Base-by-base conservation (phyloP, 352 stramenopile species). In the Phytophthora capsici region DNA sequence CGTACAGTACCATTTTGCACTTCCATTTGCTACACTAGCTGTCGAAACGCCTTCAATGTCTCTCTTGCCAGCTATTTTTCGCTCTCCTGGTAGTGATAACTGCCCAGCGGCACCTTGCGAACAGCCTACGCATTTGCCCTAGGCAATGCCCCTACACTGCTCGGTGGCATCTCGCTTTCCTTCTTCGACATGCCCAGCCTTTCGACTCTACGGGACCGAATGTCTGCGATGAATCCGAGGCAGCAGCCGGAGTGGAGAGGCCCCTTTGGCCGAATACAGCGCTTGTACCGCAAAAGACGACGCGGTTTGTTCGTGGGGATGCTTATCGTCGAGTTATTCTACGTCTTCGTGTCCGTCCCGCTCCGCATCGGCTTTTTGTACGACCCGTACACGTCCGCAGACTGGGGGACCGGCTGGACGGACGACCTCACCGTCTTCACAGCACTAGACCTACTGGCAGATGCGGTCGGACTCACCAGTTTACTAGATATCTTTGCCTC, bases 281-380 rank as follows among this genome's bases (percentile, higher is more conserved):
- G 22, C 10, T 60, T 67, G 23, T 89, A 56, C 34, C 44, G 48
- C 22, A 60, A 48, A 10, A 57, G 41, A 36, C 58, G 47, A 14
- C 71, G 71, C 10, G 44, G 34, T 5, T 43, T 75, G 34, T 78
- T 78, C 40, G 34, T 75, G 13, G 49, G 62, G 25, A 56, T 78
- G 52, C 46, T 75, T 13, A 46, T 75, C 8, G 37, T 50, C 17
- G 71, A 78, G 50, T 59, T 82, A 48, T 30, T 84, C 19, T 93
- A 93, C 69, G 57, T 83, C 17, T 69, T 88, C 32, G 16, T 82
- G 20, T 90, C 73, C 13, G 56, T 93, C 4, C 84, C 82, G 14
- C 67, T 92, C 7, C 83, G 84, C 0, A 72, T 94, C 38, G 86
- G 84, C 22, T 88, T 94, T 50, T 66, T 87, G 50, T 91, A 84